A percentile compares a stretch with the other conserved stretches of the same genome.
These are phyloP conservation scores for Viola odorata DNA, from an alignment of 345 rosid genomes.

Conservation along the genomic window DNA sequence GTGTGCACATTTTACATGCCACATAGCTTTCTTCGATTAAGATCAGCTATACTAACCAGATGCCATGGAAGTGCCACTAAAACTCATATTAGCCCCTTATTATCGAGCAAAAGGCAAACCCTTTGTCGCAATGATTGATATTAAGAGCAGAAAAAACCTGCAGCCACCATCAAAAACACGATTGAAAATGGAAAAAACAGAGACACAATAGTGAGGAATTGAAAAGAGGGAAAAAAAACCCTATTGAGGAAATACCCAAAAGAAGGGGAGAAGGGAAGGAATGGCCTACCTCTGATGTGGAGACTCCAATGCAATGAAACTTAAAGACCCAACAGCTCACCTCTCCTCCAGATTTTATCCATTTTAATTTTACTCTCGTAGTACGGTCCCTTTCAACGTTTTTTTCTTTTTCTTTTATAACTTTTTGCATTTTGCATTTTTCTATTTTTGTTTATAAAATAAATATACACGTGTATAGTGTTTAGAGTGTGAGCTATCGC, in stretches of 20 bases:
- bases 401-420: too few relatives aligned
- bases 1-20: background rate
- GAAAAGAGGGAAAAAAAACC: background rate
- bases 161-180: conserved; percentile 8
- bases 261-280: background rate
- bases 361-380: too few relatives aligned
- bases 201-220: background rate
- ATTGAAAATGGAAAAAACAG: background rate
- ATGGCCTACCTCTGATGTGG: background rate
- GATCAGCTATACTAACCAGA: conserved; percentile 44
- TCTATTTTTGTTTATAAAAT: too few relatives aligned
- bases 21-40: background rate
- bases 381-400: too few relatives aligned
- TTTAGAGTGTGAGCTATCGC: too few relatives aligned
- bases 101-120: conserved; percentile 9
- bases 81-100: conserved; percentile 51
- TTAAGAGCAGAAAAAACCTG: conserved; percentile 19
- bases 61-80: conserved; percentile 59
- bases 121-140: background rate
- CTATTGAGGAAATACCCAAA: background rate
- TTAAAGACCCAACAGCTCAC: too few relatives aligned
- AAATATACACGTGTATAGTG: too few relatives aligned
- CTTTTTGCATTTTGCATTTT: too few relatives aligned
- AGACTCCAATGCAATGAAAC: too few relatives aligned
- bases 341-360: too few relatives aligned